Conservation (phyloP, 345 rosid species). For the Melastoma malabathricum region DNA sequence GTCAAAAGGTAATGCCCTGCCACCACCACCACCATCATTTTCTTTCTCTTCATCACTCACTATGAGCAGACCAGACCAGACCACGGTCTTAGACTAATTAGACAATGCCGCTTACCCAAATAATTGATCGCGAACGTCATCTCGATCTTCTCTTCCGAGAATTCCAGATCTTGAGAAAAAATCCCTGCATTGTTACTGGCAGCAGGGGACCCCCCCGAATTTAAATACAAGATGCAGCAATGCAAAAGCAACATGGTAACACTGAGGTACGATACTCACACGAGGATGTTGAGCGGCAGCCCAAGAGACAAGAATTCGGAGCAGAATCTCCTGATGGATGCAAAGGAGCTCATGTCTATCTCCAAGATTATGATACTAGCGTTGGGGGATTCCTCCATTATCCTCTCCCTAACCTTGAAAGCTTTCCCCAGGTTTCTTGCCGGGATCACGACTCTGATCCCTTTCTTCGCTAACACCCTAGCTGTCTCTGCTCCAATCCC, state of each 20-base stretch:
- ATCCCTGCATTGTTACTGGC: slow-evolving; percentile 90
- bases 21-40: slow-evolving; percentile 3
- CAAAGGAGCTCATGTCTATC: slow-evolving; percentile 71
- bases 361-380: slow-evolving; percentile 46
- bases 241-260: neutral
- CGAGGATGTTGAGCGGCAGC: slow-evolving; percentile 73
- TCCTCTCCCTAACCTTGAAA: slow-evolving; percentile 36
- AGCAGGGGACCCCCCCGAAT: neutral
- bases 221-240: neutral
- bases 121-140: slow-evolving; percentile 90
- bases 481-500: slow-evolving; percentile 93
- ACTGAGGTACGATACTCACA: slow-evolving; percentile 20
- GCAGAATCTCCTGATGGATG: slow-evolving; percentile 64
- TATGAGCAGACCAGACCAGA: too few relatives aligned
- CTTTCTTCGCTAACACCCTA: slow-evolving; percentile 71
- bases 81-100: too few relatives aligned
- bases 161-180: slow-evolving; percentile 69
- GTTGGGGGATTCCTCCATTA: slow-evolving; percentile 41
- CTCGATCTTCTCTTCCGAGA: slow-evolving; percentile 88
- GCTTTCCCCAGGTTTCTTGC: slow-evolving; percentile 80
- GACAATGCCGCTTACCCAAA: slow-evolving; percentile 32
- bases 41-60: neutral
- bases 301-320: slow-evolving; percentile 48
- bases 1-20: slow-evolving; percentile 87
- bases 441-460: slow-evolving; percentile 66